Evolutionary conservation across 106 monocot genomes (phyloP).

Genomic region (Phalaenopsis aphrodite): DNA sequence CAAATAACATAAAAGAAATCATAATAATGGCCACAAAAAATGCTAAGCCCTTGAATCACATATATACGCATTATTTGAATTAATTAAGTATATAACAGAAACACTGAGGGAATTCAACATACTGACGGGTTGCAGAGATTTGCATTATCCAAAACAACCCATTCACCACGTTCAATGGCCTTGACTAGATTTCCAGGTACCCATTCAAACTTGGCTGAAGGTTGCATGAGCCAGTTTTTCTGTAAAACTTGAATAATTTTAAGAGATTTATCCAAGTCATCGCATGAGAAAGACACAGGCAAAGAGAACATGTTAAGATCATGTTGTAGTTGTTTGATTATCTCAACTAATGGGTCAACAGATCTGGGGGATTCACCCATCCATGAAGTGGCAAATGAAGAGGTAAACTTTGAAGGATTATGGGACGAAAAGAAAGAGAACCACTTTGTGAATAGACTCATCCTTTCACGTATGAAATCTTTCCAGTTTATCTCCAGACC

Average conservation of each 20-base stretch:
- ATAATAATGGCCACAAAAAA: neutral
- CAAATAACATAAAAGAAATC: conserved; percentile 1
- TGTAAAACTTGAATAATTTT: conserved; percentile 40
- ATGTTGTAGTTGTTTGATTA: conserved; percentile 56
- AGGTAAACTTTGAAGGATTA: conserved; percentile 15
- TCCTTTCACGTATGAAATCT: conserved; percentile 42
- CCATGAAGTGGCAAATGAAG: conserved; percentile 15
- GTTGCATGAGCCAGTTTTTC: conserved; percentile 21
- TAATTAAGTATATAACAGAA: neutral
- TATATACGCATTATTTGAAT: neutral
- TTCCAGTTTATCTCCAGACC: conserved; percentile 34
- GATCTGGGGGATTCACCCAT: conserved; percentile 21
- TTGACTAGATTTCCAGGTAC: conserved; percentile 66
- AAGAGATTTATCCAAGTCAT: conserved; percentile 40
- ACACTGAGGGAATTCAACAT: conserved; percentile 2
- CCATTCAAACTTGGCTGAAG: conserved; percentile 81
- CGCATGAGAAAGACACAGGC: conserved; percentile 49
- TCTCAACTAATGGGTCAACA: conserved; percentile 43
- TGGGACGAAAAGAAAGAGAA: conserved; percentile 38
- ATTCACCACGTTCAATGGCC: conserved; percentile 83
- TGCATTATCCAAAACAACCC: conserved; percentile 93
- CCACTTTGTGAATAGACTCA: conserved; percentile 57
- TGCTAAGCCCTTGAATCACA: neutral
- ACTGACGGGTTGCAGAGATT: conserved; percentile 98
- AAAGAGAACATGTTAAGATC: conserved; percentile 46